Base-by-base conservation (phyloP, 2,329 filamentous ascomycete genomes). In the Colletotrichum acutatum region DNA sequence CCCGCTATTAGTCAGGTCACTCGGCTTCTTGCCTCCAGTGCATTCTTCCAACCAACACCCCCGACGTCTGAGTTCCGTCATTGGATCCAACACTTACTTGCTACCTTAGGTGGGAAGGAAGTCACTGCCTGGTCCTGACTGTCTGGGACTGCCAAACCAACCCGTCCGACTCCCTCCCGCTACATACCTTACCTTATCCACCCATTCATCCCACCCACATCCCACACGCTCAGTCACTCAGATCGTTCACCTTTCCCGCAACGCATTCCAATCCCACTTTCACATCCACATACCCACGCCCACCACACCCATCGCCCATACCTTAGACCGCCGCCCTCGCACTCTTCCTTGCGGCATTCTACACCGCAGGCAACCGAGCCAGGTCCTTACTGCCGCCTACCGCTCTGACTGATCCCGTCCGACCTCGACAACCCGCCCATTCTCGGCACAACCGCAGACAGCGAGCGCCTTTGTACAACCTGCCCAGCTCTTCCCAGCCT, bases 321-420 rank as follows among this genome's bases (percentile, higher is more conserved):
- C 46, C 28, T n/a, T 24, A 66, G 28, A 66, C 28, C 37, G n/a
- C 37, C 59, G 22, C 56, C 65, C 46, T 34, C 61, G 56, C 37
- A 34, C 56, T 71, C 53, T 34, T 34, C 37, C 2, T 42, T 19
- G 37, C 53, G n/a, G 53, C 28, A 11, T 26, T 56, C 52, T 52
- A 56, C 53, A 59, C 69, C 57, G 46, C 32, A 68, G 59, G 60
- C 54, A 54, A 42, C 69, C 24, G 59, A 64, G 53, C 34, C 56
- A 52, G 42, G 46, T 49, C 46, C 34, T 42, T 66, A n/a, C 9
- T 49, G 42, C 3, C 19, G 14, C n/a, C 58, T 46, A 46, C 58
- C n/a, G 32, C 46, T 14, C 57, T 72, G 61, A 69, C 37, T 72
- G 63, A 69, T 72, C 52, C 24, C 26, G 61, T 22, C 37, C 30